Evolutionary conservation across 306 rosid species (phyloP).

Genomic region (Abrus precatorius): DNA sequence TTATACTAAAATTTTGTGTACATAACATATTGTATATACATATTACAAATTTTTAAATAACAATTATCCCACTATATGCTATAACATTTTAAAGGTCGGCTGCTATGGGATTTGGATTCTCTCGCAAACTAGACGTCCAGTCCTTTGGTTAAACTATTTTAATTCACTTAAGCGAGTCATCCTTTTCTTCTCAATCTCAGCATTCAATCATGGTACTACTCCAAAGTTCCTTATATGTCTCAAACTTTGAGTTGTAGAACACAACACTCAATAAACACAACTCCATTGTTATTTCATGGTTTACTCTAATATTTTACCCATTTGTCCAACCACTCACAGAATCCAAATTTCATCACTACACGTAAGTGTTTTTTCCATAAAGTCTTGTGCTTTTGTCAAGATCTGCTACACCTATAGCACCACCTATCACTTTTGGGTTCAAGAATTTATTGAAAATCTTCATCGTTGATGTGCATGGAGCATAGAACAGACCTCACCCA

Average conservation of each 20-base stretch:
- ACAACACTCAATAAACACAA: constrained; percentile 47
- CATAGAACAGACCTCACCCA: constrained; percentile 68
- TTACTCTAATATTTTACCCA: constrained; percentile 4
- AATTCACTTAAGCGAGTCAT: too few species aligned
- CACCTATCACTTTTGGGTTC: constrained; percentile 67
- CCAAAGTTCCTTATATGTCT: neutral
- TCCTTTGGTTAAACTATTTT: too few species aligned
- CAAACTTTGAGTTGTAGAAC: constrained; percentile 10
- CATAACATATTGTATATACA: too few species aligned
- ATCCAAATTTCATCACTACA: neutral
- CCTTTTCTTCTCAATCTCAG: neutral
- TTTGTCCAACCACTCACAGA: constrained; percentile 27
- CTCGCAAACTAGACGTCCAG: too few species aligned
- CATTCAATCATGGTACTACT: neutral
- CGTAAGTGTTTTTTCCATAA: constrained; percentile 23
- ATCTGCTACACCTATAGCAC: constrained; percentile 49
- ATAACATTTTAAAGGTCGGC: too few species aligned
- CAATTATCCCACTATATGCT: too few species aligned
- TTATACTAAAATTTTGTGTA: too few species aligned
- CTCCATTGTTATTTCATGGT: constrained; percentile 33
- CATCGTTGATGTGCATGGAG: constrained; percentile 79
- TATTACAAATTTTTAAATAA: too few species aligned
- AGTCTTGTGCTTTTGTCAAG: constrained; percentile 23
- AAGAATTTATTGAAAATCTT: constrained; percentile 71
- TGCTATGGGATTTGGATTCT: too few species aligned